Evolutionary conservation across 352 stramenopile species (phyloP).

Genomic region (Globisporangium heterothallicum): DNA sequence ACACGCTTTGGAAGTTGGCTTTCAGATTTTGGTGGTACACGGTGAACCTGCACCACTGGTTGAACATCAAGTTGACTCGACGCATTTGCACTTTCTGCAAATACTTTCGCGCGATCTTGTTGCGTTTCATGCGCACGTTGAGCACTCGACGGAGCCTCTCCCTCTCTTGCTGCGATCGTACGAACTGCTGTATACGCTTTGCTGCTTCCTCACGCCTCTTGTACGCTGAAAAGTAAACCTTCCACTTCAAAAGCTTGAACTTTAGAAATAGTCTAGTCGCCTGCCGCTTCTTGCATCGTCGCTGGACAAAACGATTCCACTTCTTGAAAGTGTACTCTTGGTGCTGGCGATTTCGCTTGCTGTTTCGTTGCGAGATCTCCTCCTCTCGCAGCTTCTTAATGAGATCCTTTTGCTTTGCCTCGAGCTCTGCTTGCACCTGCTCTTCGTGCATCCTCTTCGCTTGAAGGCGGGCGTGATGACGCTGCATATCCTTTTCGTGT

Average conservation of each 20-base stretch:
- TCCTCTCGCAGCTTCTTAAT: slow-evolving; percentile 42
- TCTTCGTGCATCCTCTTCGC: slow-evolving; percentile 46
- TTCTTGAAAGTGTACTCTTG: slow-evolving; percentile 20
- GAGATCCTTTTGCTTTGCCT: slow-evolving; percentile 42
- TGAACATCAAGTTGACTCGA: slow-evolving; percentile 42
- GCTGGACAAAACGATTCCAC: slow-evolving; percentile 32
- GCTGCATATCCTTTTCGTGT: slow-evolving; percentile 48
- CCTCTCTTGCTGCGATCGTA: slow-evolving; percentile 18
- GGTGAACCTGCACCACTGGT: slow-evolving; percentile 40
- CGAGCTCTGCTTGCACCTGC: slow-evolving; percentile 23
- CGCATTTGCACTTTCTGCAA: slow-evolving; percentile 47
- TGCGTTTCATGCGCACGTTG: slow-evolving; percentile 41
- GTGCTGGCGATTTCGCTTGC: slow-evolving; percentile 19
- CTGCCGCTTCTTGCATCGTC: slow-evolving; percentile 31
- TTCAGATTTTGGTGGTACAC: slow-evolving; percentile 34
- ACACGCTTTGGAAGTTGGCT: slow-evolving; percentile 35
- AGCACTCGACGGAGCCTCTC: slow-evolving; percentile 27
- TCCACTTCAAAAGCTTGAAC: slow-evolving; percentile 60
- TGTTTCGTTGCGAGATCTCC: slow-evolving; percentile 34
- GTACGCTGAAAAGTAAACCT: slow-evolving; percentile 23
- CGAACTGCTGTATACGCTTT: slow-evolving; percentile 29
- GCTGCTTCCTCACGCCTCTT: slow-evolving; percentile 26
- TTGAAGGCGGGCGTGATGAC: slow-evolving; percentile 51
- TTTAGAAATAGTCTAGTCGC: slow-evolving; percentile 58
- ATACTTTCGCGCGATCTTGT: slow-evolving; percentile 46